Conservation (phyloP, 1,284 basidiomycete genomes). For the Melampsora abietis-canadensis region DNA sequence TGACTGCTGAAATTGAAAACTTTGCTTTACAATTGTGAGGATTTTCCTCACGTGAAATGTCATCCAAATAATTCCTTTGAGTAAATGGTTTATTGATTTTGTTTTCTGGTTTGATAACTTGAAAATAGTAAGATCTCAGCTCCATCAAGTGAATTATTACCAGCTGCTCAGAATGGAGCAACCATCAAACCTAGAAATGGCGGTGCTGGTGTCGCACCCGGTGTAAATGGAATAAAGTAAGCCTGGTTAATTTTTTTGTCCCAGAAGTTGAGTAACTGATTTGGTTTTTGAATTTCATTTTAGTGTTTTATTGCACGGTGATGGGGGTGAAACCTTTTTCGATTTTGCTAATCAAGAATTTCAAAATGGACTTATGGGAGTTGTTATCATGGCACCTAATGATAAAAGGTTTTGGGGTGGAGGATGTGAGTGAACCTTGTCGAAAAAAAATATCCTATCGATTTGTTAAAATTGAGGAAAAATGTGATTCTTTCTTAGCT, state of each 20-base stretch:
- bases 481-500: background rate
- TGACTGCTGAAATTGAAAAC: slow-evolving; percentile 33
- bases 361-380: slow-evolving; percentile 22
- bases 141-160: background rate
- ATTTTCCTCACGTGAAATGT: background rate
- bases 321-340: slow-evolving; percentile 38
- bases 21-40: slow-evolving; percentile 42
- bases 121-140: slow-evolving; percentile 35
- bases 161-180: slow-evolving; percentile 11
- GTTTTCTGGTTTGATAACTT: no score
- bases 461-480: background rate
- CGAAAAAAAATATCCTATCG: background rate
- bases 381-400: slow-evolving; percentile 36
- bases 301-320: slow-evolving; percentile 38
- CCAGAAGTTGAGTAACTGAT: background rate
- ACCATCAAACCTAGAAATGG: background rate
- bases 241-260: background rate
- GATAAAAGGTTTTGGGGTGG: slow-evolving; percentile 43
- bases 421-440: background rate
- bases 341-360: slow-evolving; percentile 30
- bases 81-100: background rate
- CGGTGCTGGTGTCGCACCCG: background rate
- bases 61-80: background rate
- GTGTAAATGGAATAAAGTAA: slow-evolving; percentile 36
- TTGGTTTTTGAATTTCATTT: background rate